Percentiles rank a stretch among this genome's conserved stretches.
Evolutionary conservation across 2,329 filamentous ascomycete species (phyloP).

Genomic region (Neofusicoccum cordaticola): DNA sequence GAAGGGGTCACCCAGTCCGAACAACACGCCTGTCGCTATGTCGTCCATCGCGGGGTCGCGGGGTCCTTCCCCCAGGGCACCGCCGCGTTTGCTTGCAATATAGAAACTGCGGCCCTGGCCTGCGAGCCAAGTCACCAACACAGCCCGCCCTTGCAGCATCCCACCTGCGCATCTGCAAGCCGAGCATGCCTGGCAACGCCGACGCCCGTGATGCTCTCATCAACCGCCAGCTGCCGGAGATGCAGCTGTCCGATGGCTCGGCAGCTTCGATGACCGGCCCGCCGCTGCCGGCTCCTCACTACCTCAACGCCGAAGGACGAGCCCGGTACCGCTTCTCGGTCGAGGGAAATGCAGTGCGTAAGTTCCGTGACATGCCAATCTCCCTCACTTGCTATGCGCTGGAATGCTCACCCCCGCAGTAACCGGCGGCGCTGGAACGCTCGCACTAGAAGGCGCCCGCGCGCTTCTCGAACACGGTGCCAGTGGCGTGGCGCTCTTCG

Average conservation of each 20-base stretch:
- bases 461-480: conserved; percentile 69
- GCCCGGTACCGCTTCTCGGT: conserved; percentile 51
- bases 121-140: neutral
- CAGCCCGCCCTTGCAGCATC: neutral
- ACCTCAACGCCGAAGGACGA: conserved; percentile 40
- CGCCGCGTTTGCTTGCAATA: neutral
- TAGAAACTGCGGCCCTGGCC: neutral
- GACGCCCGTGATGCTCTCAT: conserved; percentile 44
- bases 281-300: conserved; percentile 43
- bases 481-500: conserved; percentile 58
- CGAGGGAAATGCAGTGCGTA: conserved; percentile 53
- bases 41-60: conserved; percentile 2
- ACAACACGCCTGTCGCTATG: neutral
- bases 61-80: neutral
- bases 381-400: too few species aligned
- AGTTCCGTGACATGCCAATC: conserved; percentile 22
- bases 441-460: conserved; percentile 57
- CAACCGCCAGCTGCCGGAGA: conserved; percentile 46
- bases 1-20: conserved; percentile 9
- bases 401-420: conserved; percentile 37
- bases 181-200: conserved; percentile 34
- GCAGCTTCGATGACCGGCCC: conserved; percentile 43
- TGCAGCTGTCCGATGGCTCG: conserved; percentile 48
- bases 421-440: conserved; percentile 64
- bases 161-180: neutral